These are phyloP conservation scores for Medicago lupulina DNA, from an alignment of 306 rosid genomes.

Conservation along the genomic window DNA sequence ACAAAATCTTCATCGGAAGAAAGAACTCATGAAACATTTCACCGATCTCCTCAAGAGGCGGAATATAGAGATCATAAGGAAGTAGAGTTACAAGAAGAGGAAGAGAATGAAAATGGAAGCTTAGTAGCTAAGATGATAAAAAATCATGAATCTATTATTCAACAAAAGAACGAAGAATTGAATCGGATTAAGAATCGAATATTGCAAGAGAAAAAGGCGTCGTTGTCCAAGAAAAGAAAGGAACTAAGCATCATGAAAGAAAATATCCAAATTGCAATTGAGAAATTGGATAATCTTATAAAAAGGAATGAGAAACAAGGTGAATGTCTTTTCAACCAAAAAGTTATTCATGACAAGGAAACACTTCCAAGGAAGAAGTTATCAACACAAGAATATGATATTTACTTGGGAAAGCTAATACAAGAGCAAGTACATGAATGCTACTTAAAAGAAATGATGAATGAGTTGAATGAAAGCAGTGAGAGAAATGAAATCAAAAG, in stretches of 20 bases:
- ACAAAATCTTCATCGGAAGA: conserved; percentile 44
- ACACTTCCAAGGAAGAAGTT: conserved; percentile 26
- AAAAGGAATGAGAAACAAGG: conserved; percentile 48
- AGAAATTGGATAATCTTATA: conserved; percentile 54
- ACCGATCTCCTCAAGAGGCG: background rate
- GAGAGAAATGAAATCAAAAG: conserved; percentile 49
- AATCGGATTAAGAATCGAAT: conserved; percentile 43
- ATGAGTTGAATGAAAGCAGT: conserved; percentile 53
- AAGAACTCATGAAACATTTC: conserved; percentile 1
- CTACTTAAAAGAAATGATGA: conserved; percentile 42
- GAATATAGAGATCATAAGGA: conserved; percentile 33
- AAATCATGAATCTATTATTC: conserved; percentile 70
- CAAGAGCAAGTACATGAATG: conserved; percentile 44
- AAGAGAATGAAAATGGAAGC: conserved; percentile 45
- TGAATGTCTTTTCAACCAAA: conserved; percentile 25
- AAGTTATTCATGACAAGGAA: conserved; percentile 21
- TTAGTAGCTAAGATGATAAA: conserved; percentile 71
- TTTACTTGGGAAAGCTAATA: conserved; percentile 52
- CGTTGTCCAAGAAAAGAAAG: conserved; percentile 48
- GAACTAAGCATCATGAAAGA: conserved; percentile 45
- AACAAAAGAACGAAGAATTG: conserved; percentile 64
- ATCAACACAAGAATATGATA: conserved; percentile 18
- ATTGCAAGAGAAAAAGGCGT: conserved; percentile 24
- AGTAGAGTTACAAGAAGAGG: conserved; percentile 40
- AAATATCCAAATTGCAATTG: conserved; percentile 48